Evolutionary conservation across 352 stramenopile species (phyloP).

Genomic region (Saprolegnia parasitica): DNA sequence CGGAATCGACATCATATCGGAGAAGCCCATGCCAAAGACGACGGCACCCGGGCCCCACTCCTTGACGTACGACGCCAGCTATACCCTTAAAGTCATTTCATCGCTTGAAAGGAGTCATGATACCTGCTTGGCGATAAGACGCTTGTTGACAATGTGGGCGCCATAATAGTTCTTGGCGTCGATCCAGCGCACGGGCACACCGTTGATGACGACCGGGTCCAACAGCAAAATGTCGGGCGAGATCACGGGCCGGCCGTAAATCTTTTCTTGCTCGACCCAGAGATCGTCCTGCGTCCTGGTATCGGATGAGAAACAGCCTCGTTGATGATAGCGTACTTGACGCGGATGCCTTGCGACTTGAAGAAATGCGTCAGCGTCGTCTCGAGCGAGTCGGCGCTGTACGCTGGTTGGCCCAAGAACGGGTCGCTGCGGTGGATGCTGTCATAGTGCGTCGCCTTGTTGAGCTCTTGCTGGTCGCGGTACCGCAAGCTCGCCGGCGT

Average conservation of each 20-base stretch:
- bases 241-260: constrained; percentile 67
- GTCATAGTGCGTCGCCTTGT: constrained; percentile 68
- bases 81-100: background rate
- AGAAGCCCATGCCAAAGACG: constrained; percentile 84
- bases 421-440: constrained; percentile 82
- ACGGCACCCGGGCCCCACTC: constrained; percentile 80
- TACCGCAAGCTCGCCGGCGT: constrained; percentile 48
- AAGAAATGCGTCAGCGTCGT: constrained; percentile 69
- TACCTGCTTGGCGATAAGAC: constrained; percentile 67
- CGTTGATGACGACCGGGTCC: constrained; percentile 78
- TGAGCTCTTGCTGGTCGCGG: constrained; percentile 65
- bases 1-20: constrained; percentile 80
- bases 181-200: constrained; percentile 79
- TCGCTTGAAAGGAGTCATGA: background rate
- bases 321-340: constrained; percentile 46
- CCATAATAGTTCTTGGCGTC: constrained; percentile 87
- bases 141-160: constrained; percentile 84
- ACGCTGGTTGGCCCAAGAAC: constrained; percentile 61
- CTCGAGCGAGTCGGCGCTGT: constrained; percentile 71
- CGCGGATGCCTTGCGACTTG: constrained; percentile 59
- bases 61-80: constrained; percentile 73
- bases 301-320: constrained; percentile 13
- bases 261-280: constrained; percentile 52
- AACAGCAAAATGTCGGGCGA: constrained; percentile 77
- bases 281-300: constrained; percentile 64